Evolutionary conservation across 2,329 filamentous ascomycete species (phyloP), one percentile per base, ranked within the genome.

Genomic region (Fusarium foetens): DNA sequence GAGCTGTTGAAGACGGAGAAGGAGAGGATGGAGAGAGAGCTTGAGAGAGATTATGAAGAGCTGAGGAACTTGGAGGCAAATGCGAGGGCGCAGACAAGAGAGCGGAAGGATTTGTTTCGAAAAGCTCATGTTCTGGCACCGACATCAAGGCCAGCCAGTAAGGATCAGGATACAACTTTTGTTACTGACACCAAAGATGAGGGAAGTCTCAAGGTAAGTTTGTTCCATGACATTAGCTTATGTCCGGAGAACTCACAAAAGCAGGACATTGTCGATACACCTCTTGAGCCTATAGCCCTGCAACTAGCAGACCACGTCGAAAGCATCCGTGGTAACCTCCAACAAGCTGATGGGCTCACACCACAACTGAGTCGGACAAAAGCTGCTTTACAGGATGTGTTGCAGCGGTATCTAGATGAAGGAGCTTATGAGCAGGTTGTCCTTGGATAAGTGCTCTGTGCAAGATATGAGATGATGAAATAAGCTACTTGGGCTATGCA

Each of bases 1-100:
- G 86, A 88, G 70, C 80, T 93, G 49, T 83, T 94, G 36, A 82
- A 82, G 59, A 82, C 84, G 33, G 91, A 92, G 79, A 86, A 88
- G 72, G 85, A 84, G 66, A 84, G 84, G 72, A 86, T 91, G 61
- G 86, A 91, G 80, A 80, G 76, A 36, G 84, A 86, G 70, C 81
- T 92, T 49, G 87, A 89, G 70, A 79, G 78, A 35, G 90, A 92
- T 63, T 88, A 90, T 73, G 83, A 83, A 57, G 74, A 79, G 27
- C 80, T 92, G 66, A 80, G 82, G 51, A 80, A 80, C 25, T 80
- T 92, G 31, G 86, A 90, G 76, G 80, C 81, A 7, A 90, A 91
- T 67, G 89, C 89, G 17, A 85, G 86, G 67, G 84, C 85, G 5
- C 88, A 90, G 78, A 83, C 84, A 31, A 80, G 82, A 45, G 83